These are phyloP conservation scores for Lachnellula arida DNA, from an alignment of 2,329 filamentous ascomycete genomes.

Conservation along the genomic window DNA sequence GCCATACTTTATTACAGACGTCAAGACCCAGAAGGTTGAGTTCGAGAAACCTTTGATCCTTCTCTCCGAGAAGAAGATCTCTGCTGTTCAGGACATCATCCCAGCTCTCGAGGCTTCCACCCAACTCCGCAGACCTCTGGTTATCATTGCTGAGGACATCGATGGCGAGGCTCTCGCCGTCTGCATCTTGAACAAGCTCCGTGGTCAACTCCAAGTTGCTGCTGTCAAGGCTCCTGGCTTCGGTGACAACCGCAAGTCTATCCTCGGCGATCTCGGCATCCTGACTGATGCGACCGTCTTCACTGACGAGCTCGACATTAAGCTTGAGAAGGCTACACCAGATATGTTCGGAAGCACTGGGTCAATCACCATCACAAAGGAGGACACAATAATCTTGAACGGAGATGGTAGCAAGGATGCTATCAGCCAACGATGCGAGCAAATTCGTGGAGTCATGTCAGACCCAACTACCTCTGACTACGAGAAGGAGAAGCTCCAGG, in stretches of 20 bases:
- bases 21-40: slow-evolving; percentile 98
- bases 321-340: slow-evolving; percentile 95
- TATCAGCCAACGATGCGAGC: slow-evolving; percentile 93
- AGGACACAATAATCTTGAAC: slow-evolving; percentile 98
- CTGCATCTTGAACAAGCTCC: slow-evolving; percentile 99
- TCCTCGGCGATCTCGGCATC: slow-evolving; percentile 92
- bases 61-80: slow-evolving; percentile 99
- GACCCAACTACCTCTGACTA: slow-evolving; percentile 96
- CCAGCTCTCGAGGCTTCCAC: slow-evolving; percentile 96
- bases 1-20: slow-evolving; percentile 99
- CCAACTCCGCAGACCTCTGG: slow-evolving; percentile 86
- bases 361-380: slow-evolving; percentile 99
- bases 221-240: slow-evolving; percentile 99
- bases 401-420: slow-evolving; percentile 92
- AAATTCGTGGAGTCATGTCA: slow-evolving; percentile 94
- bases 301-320: slow-evolving; percentile 96
- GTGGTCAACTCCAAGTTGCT: slow-evolving; percentile 96
- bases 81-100: slow-evolving; percentile 97
- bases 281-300: slow-evolving; percentile 97
- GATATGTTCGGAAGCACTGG: slow-evolving; percentile 97
- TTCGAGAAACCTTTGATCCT: slow-evolving; percentile 99
- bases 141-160: slow-evolving; percentile 99
- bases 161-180: slow-evolving; percentile 97
- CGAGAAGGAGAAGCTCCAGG: slow-evolving; percentile 99
- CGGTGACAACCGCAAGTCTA: slow-evolving; percentile 99